A percentile compares a stretch with the other conserved stretches of the same genome.
Conservation (phyloP, 345 rosid genomes). For the Ceriops decandra region DNA sequence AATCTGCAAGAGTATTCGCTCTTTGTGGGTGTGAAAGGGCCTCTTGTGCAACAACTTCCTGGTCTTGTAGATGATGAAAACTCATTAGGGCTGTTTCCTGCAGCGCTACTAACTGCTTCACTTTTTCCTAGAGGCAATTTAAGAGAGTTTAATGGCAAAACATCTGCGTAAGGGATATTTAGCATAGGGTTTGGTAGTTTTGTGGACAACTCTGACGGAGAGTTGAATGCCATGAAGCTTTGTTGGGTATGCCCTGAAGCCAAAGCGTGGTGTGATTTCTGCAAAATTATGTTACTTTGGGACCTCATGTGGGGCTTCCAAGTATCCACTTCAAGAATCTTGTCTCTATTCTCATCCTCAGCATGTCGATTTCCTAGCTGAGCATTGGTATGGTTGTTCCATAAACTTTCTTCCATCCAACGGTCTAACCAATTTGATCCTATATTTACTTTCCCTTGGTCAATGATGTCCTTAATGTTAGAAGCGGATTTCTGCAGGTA, state of each 20-base stretch:
- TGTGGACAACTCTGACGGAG: slow-evolving; percentile 15
- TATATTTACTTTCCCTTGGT: slow-evolving; percentile 32
- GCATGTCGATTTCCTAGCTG: slow-evolving; percentile 19
- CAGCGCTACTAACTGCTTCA: slow-evolving; percentile 12
- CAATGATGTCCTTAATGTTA: slow-evolving; percentile 34
- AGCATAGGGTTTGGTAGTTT: slow-evolving; percentile 12
- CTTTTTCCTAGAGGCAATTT: slow-evolving; percentile 18
- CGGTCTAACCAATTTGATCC: slow-evolving; percentile 68
- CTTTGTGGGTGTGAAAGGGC: slow-evolving; percentile 30
- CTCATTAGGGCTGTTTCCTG: slow-evolving; percentile 15
- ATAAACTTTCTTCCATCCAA: slow-evolving; percentile 70
- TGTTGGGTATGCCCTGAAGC: slow-evolving; percentile 14
- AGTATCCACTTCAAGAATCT: slow-evolving; percentile 47
- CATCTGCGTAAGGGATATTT: slow-evolving; percentile 11
- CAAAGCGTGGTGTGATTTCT: slow-evolving; percentile 18
- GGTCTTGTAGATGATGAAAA: slow-evolving; percentile 25
- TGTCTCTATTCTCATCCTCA: slow-evolving; percentile 30
- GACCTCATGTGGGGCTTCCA: slow-evolving; percentile 73
- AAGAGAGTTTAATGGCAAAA: slow-evolving; percentile 5
- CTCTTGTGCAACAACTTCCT: slow-evolving; percentile 22
- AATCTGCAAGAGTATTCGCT: slow-evolving; percentile 27
- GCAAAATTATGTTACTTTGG: slow-evolving; percentile 25
- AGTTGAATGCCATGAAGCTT: slow-evolving; percentile 13
- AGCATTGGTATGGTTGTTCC: slow-evolving; percentile 35
- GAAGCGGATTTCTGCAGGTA: slow-evolving; percentile 49